Conservation (phyloP, 495 filamentous ascomycete genomes). For the Glarea lozoyensis region DNA sequence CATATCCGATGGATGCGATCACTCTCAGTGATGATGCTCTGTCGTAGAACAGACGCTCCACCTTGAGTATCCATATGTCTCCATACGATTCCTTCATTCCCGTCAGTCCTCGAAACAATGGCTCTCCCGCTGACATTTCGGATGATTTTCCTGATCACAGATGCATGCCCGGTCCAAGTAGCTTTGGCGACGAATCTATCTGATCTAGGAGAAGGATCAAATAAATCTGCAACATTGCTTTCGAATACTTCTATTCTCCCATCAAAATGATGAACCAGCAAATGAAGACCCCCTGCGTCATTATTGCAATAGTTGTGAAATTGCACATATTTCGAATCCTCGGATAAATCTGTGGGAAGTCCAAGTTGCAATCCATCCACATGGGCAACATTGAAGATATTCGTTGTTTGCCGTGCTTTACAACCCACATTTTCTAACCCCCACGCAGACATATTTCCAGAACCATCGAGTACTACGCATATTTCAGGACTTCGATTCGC, state of each 20-base stretch:
- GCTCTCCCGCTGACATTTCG: constrained; percentile 73
- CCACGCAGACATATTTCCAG: constrained; percentile 89
- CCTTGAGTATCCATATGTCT: constrained; percentile 44
- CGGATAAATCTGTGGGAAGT: constrained; percentile 40
- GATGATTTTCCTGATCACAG: constrained; percentile 72
- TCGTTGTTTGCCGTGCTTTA: constrained; percentile 55
- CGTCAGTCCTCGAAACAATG: constrained; percentile 69
- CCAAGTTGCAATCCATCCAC: constrained; percentile 55
- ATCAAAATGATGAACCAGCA: constrained; percentile 84
- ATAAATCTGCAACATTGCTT: constrained; percentile 66
- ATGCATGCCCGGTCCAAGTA: constrained; percentile 79
- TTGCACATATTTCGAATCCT: constrained; percentile 52
- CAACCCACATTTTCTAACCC: constrained; percentile 83
- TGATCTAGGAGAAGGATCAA: constrained; percentile 66
- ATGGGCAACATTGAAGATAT: constrained; percentile 84
- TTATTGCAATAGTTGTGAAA: constrained; percentile 64
- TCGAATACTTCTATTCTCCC: constrained; percentile 76
- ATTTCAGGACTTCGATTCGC: constrained; percentile 82
- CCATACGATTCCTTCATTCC: constrained; percentile 80
- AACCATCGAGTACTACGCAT: constrained; percentile 74
- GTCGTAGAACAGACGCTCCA: constrained; percentile 48
- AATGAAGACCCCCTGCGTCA: constrained; percentile 50
- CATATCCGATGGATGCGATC: constrained; percentile 80
- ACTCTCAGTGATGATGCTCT: constrained; percentile 59
- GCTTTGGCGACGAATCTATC: constrained; percentile 49